phyloP scores from a whole-genome alignment of 495 filamentous ascomycete species.

The Aspergillus sclerotiicarbonarius region DNA sequence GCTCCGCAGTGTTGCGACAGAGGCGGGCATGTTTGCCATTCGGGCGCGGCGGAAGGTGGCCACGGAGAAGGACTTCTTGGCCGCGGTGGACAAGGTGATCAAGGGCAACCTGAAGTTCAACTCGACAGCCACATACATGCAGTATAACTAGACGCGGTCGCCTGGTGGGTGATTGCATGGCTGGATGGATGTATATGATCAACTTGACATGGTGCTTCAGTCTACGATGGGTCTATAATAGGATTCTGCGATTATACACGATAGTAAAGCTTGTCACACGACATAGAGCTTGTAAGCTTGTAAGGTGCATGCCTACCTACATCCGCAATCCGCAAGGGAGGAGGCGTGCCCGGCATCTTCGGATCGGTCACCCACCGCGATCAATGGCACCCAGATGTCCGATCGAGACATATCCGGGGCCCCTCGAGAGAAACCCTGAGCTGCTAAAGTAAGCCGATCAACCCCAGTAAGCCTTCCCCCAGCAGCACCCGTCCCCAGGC shows the following conservation, averaged over 20 bases:
- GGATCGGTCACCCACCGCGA: too few species aligned
- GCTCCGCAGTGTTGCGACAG: slow-evolving; percentile 92
- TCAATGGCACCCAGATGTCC: too few species aligned
- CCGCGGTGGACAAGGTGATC: slow-evolving; percentile 98
- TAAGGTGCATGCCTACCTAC: too few species aligned
- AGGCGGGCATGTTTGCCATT: slow-evolving; percentile 99
- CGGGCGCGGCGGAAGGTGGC: slow-evolving; percentile 95
- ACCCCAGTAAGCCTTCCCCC: neutral
- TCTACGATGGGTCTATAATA: slow-evolving; percentile 15
- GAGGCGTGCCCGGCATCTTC: too few species aligned
- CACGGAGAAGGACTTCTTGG: slow-evolving; percentile 98
- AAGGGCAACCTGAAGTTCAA: slow-evolving; percentile 99
- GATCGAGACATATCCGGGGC: too few species aligned
- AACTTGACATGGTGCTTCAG: slow-evolving; percentile 19
- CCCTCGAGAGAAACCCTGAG: neutral
- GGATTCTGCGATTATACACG: neutral
- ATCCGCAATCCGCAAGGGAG: too few species aligned
- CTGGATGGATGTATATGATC: slow-evolving; percentile 27
- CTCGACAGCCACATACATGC: slow-evolving; percentile 97
- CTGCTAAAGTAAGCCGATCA: neutral
- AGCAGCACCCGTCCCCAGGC: neutral
- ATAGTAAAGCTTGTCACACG: neutral
- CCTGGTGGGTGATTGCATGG: slow-evolving; percentile 23
- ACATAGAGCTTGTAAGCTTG: too few species aligned
- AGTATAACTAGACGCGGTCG: slow-evolving; percentile 77